Conservation (phyloP, 1,284 basidiomycete genomes). For the Malassezia caprae region DNA sequence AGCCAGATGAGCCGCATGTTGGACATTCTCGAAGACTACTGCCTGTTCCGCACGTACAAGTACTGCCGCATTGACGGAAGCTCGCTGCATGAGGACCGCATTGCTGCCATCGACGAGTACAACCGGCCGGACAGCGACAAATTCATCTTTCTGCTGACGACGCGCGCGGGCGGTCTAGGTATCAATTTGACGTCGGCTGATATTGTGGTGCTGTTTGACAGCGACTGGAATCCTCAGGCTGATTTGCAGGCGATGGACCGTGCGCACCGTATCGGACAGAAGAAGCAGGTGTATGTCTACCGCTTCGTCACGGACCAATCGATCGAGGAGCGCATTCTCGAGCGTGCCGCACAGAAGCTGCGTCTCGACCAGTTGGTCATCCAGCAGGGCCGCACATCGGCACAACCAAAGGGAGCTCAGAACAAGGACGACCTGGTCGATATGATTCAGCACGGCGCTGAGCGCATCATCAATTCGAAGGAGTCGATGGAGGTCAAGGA, state of each 20-base stretch:
- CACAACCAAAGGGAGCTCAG: conserved; percentile 59
- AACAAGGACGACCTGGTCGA: conserved; percentile 94
- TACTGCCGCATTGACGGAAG: conserved; percentile 96
- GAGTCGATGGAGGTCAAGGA: conserved; percentile 63
- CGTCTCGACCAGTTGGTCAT: conserved; percentile 94
- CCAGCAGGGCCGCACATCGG: conserved; percentile 71
- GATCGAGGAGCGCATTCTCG: conserved; percentile 93
- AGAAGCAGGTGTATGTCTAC: conserved; percentile 97
- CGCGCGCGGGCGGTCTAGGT: conserved; percentile 92
- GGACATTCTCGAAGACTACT: conserved; percentile 96
- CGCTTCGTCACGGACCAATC: conserved; percentile 91
- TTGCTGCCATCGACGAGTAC: conserved; percentile 91
- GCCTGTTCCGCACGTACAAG: conserved; percentile 70
- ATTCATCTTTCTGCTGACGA: conserved; percentile 93
- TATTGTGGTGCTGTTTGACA: conserved; percentile 92
- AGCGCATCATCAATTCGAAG: conserved; percentile 78
- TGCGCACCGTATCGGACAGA: conserved; percentile 95
- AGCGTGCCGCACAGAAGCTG: conserved; percentile 90
- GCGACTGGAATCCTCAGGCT: conserved; percentile 98
- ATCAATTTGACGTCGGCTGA: conserved; percentile 95
- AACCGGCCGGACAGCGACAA: conserved; percentile 90
- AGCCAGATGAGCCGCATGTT: conserved; percentile 93
- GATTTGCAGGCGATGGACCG: conserved; percentile 99
- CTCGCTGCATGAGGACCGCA: conserved; percentile 92
- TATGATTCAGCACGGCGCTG: conserved; percentile 97